A percentile compares a stretch with the other conserved stretches of the same genome.
phyloP scores from a whole-genome alignment of 805 yeast species.

The Candida schatavii region DNA sequence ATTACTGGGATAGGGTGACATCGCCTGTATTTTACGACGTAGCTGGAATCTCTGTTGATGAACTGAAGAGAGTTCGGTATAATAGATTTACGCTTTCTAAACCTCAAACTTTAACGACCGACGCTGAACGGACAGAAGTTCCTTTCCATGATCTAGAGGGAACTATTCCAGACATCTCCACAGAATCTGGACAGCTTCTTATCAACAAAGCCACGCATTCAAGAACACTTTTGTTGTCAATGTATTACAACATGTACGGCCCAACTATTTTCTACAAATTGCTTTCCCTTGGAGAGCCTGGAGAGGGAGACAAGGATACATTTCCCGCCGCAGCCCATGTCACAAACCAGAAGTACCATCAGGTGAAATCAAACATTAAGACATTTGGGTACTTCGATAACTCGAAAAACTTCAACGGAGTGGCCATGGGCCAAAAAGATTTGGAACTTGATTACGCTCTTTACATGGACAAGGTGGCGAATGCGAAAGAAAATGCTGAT shows the following conservation, averaged over 20 bases:
- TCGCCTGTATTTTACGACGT: slow-evolving; percentile 36
- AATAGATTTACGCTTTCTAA: slow-evolving; percentile 23
- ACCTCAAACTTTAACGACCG: slow-evolving; percentile 9
- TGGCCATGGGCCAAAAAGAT: slow-evolving; percentile 35
- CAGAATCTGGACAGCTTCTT: slow-evolving; percentile 68
- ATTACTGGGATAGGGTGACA: slow-evolving; percentile 38
- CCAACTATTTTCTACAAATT: slow-evolving; percentile 58
- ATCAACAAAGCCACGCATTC: slow-evolving; percentile 58
- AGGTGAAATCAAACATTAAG: slow-evolving; percentile 38
- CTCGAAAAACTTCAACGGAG: slow-evolving; percentile 27
- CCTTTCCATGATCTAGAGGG: slow-evolving; percentile 67
- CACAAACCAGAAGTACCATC: slow-evolving; percentile 34
- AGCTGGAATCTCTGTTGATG: slow-evolving; percentile 29
- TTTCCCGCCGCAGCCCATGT: slow-evolving; percentile 35
- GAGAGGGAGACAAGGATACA: slow-evolving; percentile 39
- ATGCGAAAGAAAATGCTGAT: slow-evolving; percentile 4
- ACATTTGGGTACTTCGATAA: slow-evolving; percentile 29
- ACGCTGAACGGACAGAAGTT: slow-evolving; percentile 15
- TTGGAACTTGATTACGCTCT: slow-evolving; percentile 21
- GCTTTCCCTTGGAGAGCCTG: slow-evolving; percentile 51
- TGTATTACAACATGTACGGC: slow-evolving; percentile 66
- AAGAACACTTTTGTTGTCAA: slow-evolving; percentile 52
- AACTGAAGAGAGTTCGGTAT: slow-evolving; percentile 24
- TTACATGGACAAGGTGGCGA: slow-evolving; percentile 6
- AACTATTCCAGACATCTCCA: slow-evolving; percentile 64